Conservation (phyloP, 306 rosid genomes). For the Casuarina equisetifolia region DNA sequence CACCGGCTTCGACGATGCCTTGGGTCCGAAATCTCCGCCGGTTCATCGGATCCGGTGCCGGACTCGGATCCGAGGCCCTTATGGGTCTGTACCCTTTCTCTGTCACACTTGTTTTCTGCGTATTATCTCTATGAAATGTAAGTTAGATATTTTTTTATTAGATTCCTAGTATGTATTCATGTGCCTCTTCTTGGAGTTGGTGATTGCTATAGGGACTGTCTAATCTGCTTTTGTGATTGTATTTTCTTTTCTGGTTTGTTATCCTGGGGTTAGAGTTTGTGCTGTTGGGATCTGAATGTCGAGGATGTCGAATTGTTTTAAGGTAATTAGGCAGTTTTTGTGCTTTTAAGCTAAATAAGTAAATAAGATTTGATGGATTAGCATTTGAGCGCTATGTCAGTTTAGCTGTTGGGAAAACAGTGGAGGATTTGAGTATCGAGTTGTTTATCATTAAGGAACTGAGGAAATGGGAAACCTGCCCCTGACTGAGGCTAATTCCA, state of each 20-base stretch:
- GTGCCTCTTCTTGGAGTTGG: background rate
- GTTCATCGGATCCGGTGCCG: constrained; percentile 84
- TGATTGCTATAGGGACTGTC: background rate
- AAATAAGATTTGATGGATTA: background rate
- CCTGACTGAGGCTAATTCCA: background rate
- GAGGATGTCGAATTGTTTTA: background rate
- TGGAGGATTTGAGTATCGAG: background rate
- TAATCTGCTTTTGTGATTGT: background rate
- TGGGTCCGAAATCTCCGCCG: constrained; percentile 97
- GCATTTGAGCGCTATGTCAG: background rate
- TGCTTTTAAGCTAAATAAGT: background rate
- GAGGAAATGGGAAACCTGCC: background rate
- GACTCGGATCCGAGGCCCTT: constrained; percentile 95
- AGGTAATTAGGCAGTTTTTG: background rate
- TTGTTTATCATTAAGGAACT: no score
- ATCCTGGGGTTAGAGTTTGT: background rate
- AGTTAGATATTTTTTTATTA: background rate
- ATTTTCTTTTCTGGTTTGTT: background rate
- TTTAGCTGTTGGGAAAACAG: constrained; percentile 17
- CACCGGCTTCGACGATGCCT: constrained; percentile 86
- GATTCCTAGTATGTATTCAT: constrained; percentile 1
- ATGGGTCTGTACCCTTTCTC: constrained; percentile 58
- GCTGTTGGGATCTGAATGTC: background rate
- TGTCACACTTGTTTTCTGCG: background rate
- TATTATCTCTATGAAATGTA: no score